Conservation (phyloP, 1,139 yeast species). For the Taphrina confusa region DNA sequence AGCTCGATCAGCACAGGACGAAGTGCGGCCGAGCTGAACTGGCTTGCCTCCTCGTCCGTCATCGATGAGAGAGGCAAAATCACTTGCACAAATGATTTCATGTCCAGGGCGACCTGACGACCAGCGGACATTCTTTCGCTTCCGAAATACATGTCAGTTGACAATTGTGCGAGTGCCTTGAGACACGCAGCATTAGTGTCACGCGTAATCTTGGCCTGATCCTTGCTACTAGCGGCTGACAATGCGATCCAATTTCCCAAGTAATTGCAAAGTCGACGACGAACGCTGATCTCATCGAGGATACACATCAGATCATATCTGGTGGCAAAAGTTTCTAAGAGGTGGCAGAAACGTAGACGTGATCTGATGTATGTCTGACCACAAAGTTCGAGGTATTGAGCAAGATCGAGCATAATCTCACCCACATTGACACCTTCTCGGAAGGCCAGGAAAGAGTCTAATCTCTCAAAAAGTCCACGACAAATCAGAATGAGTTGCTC, state of each 20-base stretch:
- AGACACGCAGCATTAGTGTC: constrained; percentile 26
- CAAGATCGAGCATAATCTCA: constrained; percentile 15
- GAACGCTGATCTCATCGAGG: background rate
- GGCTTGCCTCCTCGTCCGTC: constrained; percentile 1
- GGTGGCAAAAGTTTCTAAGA: constrained; percentile 10
- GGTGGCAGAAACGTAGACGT: constrained; percentile 10
- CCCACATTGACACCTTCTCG: constrained; percentile 11
- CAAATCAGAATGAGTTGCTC: constrained; percentile 23
- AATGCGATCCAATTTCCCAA: constrained; percentile 6
- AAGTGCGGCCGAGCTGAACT: background rate
- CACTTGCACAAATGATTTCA: constrained; percentile 1
- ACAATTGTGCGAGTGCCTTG: constrained; percentile 8
- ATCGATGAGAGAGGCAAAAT: constrained; percentile 2
- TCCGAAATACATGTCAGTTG: constrained; percentile 1
- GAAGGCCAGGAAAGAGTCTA: constrained; percentile 8
- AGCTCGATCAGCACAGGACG: background rate
- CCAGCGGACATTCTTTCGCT: constrained; percentile 5
- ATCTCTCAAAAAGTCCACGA: constrained; percentile 16
- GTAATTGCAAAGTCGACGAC: constrained; percentile 10
- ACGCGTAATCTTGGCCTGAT: background rate
- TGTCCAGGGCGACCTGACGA: background rate
- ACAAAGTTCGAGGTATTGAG: constrained; percentile 14
- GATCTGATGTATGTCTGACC: background rate
- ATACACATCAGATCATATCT: constrained; percentile 7
- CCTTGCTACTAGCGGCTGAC: background rate